Conservation (phyloP, 208 protist species). For the Wallacemonas sp. region DNA sequence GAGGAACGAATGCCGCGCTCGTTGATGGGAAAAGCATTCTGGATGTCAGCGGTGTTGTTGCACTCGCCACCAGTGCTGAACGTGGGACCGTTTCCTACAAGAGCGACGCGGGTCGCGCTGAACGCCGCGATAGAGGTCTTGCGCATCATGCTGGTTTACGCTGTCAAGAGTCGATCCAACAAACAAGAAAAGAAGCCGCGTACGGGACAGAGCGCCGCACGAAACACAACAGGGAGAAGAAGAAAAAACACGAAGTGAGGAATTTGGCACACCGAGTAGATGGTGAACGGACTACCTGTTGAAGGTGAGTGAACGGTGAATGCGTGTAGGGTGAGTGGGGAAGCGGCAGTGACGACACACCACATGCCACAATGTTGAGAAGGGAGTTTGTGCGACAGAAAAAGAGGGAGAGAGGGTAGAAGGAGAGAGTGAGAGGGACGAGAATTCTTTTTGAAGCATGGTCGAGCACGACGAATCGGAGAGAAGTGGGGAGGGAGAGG, state of each 20-base stretch:
- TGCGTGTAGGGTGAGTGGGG: not conserved
- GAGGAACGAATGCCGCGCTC: conserved; percentile 87
- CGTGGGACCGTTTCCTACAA: conserved; percentile 88
- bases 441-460: not conserved
- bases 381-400: not conserved
- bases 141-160: conserved; percentile 58
- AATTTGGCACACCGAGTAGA: too few relatives aligned
- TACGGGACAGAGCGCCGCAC: too few relatives aligned
- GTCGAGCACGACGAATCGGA: too few relatives aligned
- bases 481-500: conserved; percentile 7
- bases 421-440: not conserved
- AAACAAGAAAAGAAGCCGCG: too few relatives aligned
- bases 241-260: too few relatives aligned
- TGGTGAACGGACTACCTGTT: too few relatives aligned
- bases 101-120: conserved; percentile 54
- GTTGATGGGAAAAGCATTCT: conserved; percentile 82
- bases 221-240: too few relatives aligned
- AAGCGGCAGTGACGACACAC: too few relatives aligned
- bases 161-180: too few relatives aligned
- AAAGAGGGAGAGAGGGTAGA: not conserved
- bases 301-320: not conserved
- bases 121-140: conserved; percentile 70
- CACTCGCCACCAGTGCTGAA: conserved; percentile 86
- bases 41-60: conserved; percentile 79
- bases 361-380: too few relatives aligned